Base-by-base conservation (phyloP, 2,329 filamentous ascomycete genomes). In the Fusarium sp. region DNA sequence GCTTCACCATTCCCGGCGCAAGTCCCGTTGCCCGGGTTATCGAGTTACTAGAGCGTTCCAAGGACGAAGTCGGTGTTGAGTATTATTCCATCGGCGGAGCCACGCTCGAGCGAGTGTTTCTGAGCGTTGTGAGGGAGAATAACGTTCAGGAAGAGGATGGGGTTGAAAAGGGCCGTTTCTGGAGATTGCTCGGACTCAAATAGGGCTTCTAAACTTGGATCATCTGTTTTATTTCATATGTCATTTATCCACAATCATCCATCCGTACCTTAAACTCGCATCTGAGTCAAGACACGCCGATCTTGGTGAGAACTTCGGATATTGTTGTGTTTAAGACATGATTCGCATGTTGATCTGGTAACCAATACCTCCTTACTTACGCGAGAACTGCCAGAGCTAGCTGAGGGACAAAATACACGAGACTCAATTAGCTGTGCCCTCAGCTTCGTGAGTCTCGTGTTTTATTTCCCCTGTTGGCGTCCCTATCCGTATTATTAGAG, bases 51-150 rank as follows among this genome's bases (percentile, higher is more conserved):
- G 92, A 94, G 81, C 80, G 82, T 33, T 83, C 87, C 61, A 91
- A 91, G 75, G 82, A 87, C 45, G 81, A 82, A 14, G 79, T 93
- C 17, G 90, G 90, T 0, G 83, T 93, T 47, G 88, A 90, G 76
- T 91, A 92, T 76, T 93, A 93, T 76, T 90, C 89, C 22, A 89
- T 94, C 61, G 89, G 87, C 6, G 89, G 90, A 43, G 91, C 91
- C 7, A 93, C 91, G 3, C 83, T 94, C 71, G 92, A 94, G 81
- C 89, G 92, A 69, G 91, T 94, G 0, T 94, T 94, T 81, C 83
- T 94, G 76, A 88, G 86, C 22, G 92, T 94, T 71, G 90, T 94
- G 32, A 38, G 56, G 22, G 56, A 58, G 22, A 63, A 50, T 4
- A 38, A 58, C 4, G 33, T 58, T 2, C 56, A 58, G 22, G 56